These are phyloP conservation scores for Didymella sp. DNA, from an alignment of 2,329 filamentous ascomycete genomes.

Conservation along the genomic window DNA sequence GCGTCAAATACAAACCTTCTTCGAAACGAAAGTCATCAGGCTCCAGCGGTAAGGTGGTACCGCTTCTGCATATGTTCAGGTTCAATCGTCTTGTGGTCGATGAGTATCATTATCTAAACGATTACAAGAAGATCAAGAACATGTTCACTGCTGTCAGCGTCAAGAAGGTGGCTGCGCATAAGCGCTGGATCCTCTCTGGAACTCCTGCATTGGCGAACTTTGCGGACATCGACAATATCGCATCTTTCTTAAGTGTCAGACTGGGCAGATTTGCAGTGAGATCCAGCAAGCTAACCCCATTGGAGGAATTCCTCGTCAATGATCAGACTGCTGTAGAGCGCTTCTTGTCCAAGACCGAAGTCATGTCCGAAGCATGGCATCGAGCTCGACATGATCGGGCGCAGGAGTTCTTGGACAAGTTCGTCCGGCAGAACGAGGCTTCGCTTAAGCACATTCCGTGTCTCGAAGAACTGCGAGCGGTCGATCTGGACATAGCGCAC, in stretches of 20 bases:
- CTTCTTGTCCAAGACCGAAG: slow-evolving; percentile 61
- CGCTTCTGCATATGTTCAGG: slow-evolving; percentile 64
- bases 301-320: slow-evolving; percentile 50
- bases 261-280: slow-evolving; percentile 63
- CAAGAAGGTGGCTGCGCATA: slow-evolving; percentile 57
- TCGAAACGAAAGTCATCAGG: slow-evolving; percentile 5
- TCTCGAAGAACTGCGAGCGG: slow-evolving; percentile 53
- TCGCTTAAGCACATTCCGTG: slow-evolving; percentile 50
- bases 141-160: slow-evolving; percentile 47
- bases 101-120: slow-evolving; percentile 66
- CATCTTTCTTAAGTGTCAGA: slow-evolving; percentile 61
- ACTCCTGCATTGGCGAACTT: slow-evolving; percentile 67
- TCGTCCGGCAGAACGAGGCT: slow-evolving; percentile 55
- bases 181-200: slow-evolving; percentile 68
- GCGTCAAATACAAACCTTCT: background rate
- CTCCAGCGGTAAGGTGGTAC: slow-evolving; percentile 8
- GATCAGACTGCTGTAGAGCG: slow-evolving; percentile 57
- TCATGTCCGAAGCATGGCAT: slow-evolving; percentile 61
- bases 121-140: slow-evolving; percentile 42
- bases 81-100: slow-evolving; percentile 69
- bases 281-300: slow-evolving; percentile 52
- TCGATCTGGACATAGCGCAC: slow-evolving; percentile 58
- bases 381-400: slow-evolving; percentile 58
- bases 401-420: slow-evolving; percentile 62
- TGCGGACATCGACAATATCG: slow-evolving; percentile 65